Base-by-base conservation (phyloP, 257 asterid species). In the Henckelia pumila region DNA sequence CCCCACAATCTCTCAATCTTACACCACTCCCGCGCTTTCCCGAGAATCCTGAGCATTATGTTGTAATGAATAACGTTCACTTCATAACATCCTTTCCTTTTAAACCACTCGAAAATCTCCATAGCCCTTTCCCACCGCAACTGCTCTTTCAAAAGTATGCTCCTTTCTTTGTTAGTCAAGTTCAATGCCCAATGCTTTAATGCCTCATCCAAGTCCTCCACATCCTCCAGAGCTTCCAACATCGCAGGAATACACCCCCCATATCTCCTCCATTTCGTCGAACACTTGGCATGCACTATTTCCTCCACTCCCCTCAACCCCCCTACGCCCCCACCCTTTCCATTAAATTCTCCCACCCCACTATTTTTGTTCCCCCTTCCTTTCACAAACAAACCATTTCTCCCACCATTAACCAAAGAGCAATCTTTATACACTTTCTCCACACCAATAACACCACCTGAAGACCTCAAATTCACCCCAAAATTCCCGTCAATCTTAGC, bases 31-130 rank as follows among this genome's bases (percentile, higher is more conserved):
- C 67, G 74, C 0, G 85, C 82, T 73, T 76, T 86, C 19, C 99
- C 97, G 2, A 94, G 95, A 79, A 84, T 81, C 75, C 86, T 78
- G 20, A 94, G 81, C 79, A 91, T 80, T 66, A 94, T 91, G 63
- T 94, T 94, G 75, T 84, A 91, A 77, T 94, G 99, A 74, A 94
- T 94, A 25, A 87, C 91, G 71, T 93, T 93, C 75, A 93, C 80
- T 74, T 91, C 96, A 70, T 85, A 83, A 59, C 89, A 91, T 26
- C 87, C 85, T 76, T 84, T 84, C 73, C 70, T 63, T 75, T 80
- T 90, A 68, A 91, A 87, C 99, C 97, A 94, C 78, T 85, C 89
- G 44, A 94, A 94, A 68, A 94, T 88, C 76, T 78, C 89, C 92
- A 84, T 22, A 0, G 97, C 95, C 78, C 95, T 79, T 74, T 85